phyloP scores from a whole-genome alignment of 73 alveolate species.

The Paramecium caudatum region DNA sequence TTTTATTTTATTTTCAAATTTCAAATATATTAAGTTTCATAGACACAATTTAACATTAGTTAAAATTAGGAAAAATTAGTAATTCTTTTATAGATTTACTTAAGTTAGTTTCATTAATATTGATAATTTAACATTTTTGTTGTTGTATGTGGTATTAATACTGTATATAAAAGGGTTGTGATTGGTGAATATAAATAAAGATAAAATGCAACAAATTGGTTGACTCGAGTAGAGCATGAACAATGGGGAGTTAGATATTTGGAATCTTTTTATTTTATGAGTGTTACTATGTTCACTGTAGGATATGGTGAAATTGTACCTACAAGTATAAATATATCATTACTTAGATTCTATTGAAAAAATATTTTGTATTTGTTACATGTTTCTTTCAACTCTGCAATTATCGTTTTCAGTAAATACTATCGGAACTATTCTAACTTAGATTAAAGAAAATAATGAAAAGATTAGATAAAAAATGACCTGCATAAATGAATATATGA shows the following conservation, averaged over 20 bases:
- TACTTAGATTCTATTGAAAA: conserved; percentile 38
- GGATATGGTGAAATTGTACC: conserved; percentile 64
- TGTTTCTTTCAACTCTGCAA: conserved; percentile 47
- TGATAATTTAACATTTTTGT: conserved; percentile 42
- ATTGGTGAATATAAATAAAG: conserved; percentile 38
- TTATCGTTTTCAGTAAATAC: conserved; percentile 63
- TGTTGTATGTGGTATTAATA: conserved; percentile 22
- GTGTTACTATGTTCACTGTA: conserved; percentile 68
- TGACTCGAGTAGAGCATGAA: not conserved
- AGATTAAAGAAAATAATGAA: conserved; percentile 66
- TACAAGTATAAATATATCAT: not conserved
- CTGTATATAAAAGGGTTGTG: conserved; percentile 11
- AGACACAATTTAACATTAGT: not conserved
- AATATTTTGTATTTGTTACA: conserved; percentile 49
- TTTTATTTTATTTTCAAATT: not conserved
- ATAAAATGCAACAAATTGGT: not conserved
- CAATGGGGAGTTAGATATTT: conserved; percentile 6
- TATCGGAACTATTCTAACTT: conserved; percentile 66
- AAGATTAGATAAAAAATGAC: conserved; percentile 53
- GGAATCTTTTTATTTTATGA: conserved; percentile 60
- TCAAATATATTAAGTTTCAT: not conserved
- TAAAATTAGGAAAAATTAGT: not conserved
- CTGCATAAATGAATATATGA: conserved; percentile 71
- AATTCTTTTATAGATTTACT: conserved; percentile 51
- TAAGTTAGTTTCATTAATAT: conserved; percentile 9